These are phyloP conservation scores for Candida berthetii DNA, from an alignment of 805 yeast species.

Conservation along the genomic window DNA sequence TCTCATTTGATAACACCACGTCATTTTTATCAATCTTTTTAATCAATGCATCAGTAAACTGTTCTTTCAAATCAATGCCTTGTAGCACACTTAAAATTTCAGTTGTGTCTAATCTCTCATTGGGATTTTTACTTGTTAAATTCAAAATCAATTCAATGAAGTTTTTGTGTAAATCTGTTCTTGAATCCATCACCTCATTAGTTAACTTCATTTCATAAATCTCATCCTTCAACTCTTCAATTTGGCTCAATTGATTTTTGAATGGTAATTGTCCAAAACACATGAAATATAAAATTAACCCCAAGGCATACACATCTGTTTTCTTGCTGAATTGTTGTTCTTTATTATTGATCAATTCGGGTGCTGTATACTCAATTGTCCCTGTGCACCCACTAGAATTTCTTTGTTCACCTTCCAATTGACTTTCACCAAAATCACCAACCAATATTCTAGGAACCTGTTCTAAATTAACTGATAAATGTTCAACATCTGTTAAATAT, in stretches of 20 bases:
- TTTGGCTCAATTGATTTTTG: constrained; percentile 9
- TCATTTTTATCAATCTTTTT: not conserved
- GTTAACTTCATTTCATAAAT: constrained; percentile 20
- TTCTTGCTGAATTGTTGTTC: constrained; percentile 58
- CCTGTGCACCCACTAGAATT: constrained; percentile 82
- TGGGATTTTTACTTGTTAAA: constrained; percentile 30
- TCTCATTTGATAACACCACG: not conserved
- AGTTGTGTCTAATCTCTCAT: constrained; percentile 35
- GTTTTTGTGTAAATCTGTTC: constrained; percentile 16
- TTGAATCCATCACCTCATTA: constrained; percentile 12
- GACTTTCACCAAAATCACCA: constrained; percentile 89
- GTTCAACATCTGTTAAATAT: constrained; percentile 11
- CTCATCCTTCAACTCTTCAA: constrained; percentile 16
- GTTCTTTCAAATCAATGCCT: not conserved
- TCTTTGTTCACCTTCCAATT: constrained; percentile 58
- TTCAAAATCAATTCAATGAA: constrained; percentile 32
- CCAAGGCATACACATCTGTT: constrained; percentile 79
- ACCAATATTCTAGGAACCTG: constrained; percentile 66
- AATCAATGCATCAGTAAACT: not conserved
- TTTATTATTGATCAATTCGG: constrained; percentile 41
- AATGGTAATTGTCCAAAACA: constrained; percentile 73
- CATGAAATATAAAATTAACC: constrained; percentile 72
- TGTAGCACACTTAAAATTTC: constrained; percentile 28
- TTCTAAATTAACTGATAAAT: constrained; percentile 6
- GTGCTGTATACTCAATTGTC: constrained; percentile 83